Percentiles rank a stretch among this genome's conserved stretches.
These are phyloP conservation scores for Diatrype stigma DNA, from an alignment of 2,329 filamentous ascomycete species.

Conservation along the genomic window DNA sequence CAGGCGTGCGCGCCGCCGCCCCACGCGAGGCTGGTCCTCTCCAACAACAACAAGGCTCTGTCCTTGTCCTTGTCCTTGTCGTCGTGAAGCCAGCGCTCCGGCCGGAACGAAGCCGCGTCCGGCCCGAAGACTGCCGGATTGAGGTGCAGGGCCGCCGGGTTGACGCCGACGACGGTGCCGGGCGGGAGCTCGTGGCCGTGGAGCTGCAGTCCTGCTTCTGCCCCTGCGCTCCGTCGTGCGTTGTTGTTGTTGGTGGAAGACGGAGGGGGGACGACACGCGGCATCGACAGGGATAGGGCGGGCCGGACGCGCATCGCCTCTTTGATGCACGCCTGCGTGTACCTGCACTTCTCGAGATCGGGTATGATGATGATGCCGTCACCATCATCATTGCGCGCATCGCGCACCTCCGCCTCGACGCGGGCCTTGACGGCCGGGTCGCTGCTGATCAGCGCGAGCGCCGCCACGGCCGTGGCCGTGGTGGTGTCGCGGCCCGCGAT, in stretches of 20 bases:
- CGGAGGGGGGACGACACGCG: constrained; percentile 40
- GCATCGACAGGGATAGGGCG: constrained; percentile 48
- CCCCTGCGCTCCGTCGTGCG: too few species aligned
- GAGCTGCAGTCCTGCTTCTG: constrained; percentile 27
- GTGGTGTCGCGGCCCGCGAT: constrained; percentile 10
- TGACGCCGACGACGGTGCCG: constrained; percentile 47
- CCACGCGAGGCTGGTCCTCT: constrained; percentile 47
- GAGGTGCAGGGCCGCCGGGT: constrained; percentile 45
- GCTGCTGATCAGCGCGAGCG: constrained; percentile 43
- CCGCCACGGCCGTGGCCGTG: constrained; percentile 27
- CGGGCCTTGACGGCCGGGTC: constrained; percentile 28
- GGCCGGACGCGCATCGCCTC: constrained; percentile 49
- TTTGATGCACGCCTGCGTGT: constrained; percentile 43
- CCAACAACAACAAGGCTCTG: too few species aligned
- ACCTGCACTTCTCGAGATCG: constrained; percentile 21
- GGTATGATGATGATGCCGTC: neutral
- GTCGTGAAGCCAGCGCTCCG: constrained; percentile 42
- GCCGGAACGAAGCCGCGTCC: constrained; percentile 39
- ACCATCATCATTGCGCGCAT: neutral
- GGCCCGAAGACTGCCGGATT: constrained; percentile 46
- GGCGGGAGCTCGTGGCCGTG: constrained; percentile 38
- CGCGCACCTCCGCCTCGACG: constrained; percentile 28
- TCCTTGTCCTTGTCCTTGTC: constrained; percentile 3
- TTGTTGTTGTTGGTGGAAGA: neutral
- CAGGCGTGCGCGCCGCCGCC: constrained; percentile 48